Conservation (phyloP, 1,284 basidiomycete genomes). For the Puccinia horiana region DNA sequence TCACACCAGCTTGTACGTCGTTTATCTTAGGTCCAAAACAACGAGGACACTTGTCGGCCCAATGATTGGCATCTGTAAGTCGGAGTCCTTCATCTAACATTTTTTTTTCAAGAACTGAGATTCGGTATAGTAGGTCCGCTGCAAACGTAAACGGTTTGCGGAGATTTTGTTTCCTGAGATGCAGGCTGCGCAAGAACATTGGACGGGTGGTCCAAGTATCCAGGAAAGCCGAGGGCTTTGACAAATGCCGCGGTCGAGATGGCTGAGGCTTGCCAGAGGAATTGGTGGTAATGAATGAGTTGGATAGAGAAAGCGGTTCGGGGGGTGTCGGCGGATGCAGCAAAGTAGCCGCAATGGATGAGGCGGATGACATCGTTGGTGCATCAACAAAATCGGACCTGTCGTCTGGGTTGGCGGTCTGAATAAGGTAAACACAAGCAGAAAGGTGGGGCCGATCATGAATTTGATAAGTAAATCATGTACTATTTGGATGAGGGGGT, state of each 20-base stretch:
- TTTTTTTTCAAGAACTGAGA: background rate
- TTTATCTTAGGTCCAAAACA: background rate
- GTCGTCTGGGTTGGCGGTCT: background rate
- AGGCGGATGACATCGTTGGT: background rate
- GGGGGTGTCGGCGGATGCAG: background rate
- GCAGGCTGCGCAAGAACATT: background rate
- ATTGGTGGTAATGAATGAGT: constrained; percentile 24
- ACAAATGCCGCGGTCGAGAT: background rate
- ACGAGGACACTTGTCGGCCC: constrained; percentile 17
- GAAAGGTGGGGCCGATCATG: too few species aligned
- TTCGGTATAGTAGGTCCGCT: background rate
- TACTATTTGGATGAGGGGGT: background rate
- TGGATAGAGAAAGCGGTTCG: constrained; percentile 16
- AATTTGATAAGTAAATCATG: too few species aligned
- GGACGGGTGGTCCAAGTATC: background rate
- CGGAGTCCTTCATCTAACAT: background rate
- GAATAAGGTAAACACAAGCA: background rate
- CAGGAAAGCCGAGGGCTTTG: background rate
- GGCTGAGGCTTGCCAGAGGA: background rate
- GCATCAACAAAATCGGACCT: background rate
- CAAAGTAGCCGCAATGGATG: background rate
- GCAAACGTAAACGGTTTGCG: background rate
- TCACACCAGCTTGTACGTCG: background rate
- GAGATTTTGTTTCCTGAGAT: background rate
- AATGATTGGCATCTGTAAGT: background rate